Evolutionary conservation across 176 grass and related monocot genomes (phyloP), one percentile per base, ranked within the genome.

Genomic region (Otatea glauca): DNA sequence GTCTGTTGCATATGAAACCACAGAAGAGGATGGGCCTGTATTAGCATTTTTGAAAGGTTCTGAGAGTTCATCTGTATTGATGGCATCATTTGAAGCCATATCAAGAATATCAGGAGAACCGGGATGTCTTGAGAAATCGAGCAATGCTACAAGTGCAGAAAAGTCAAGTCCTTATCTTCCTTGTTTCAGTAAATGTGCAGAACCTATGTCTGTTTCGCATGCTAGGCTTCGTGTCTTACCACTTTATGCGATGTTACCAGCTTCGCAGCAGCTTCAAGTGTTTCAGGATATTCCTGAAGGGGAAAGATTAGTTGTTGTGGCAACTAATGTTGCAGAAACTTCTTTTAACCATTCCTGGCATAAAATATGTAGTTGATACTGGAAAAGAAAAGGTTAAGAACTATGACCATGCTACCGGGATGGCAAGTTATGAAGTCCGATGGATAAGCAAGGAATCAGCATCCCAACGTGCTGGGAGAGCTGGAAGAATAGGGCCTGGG

Each of bases 401-500:
- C 72, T 99, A 96, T 45, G 73, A 91, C 59, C 88, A 94, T 89
- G 76, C 86, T 55, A 94, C 86, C 65, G 93, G 96, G 38, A 93
- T 89, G 77, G 88, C 93, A 76, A 88, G 81, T 48, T 99, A 96
- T 84, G 96, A 99, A 85, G 63, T 99, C 55, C 82, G 59, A 51
- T 99, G 96, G 96, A 99, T 99, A 91, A 96, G 96, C 91, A 99
- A 99, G 80, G 96, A 93, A 41, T 96, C 93, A 48, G 93, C 93
- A 25, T 90, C 91, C 65, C 96, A 99, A 86, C 89, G 96, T 82
- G 77, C 91, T 56, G 96, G 96, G 74, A 89, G 96, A 87, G 91
- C 96, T 68, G 96, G 96, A 81, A 91, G 96, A 91, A 91, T 88
- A 68, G 96, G 89, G 45, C 96, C 96, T 81, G 96, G 96, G 21